Base-by-base conservation (phyloP, 129 eudicot species). In the Flaveria robusta region DNA sequence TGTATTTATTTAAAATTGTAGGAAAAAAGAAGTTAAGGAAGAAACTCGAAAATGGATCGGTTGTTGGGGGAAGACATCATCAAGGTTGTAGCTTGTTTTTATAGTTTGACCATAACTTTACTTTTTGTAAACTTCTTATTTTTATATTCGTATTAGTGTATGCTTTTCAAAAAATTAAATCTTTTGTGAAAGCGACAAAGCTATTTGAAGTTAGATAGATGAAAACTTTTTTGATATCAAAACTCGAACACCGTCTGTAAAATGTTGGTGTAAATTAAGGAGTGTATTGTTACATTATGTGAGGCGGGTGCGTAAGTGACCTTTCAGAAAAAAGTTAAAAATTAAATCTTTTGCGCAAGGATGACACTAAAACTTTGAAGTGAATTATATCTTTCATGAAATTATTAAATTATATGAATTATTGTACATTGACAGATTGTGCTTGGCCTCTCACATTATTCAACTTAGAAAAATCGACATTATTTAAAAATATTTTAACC, bases 1-100 rank as follows among this genome's bases (percentile, higher is more conserved):
- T 60, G 9, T 60, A 24, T 60, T 60, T 26, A 60, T 14, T 60
- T 60, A 29, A 60, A 60, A 26, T 24, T 26, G 67, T 60, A 60
- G 67, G 67, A 19, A 41, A 60, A 60, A 60, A 5, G 67, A 60
- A 60, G 67, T 27, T 26, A 12, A 27, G n/a, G 42, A 60, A 24
- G 67, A 60, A 60, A 60, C 39, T 60, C 11, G 42, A 60, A 60
- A 60, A 12, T 13, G 66, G n/a, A 23, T 26, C 16, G n/a, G 7
- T 60, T 60, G 62, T 19, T 22, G 7, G 9, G 3, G 9, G 67
- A 60, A 7, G 37, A 24, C 20, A 60, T 60, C 1, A 41, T 24
- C 29, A 59, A 11, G 37, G 66, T 27, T 24, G 14, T 26, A 60
- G 42, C 24, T 58, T 58, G 14, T 29, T 26, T 24, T 26, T 24